Conservation (phyloP, 2,329 filamentous ascomycete genomes). For the Bretziella fagacearum region DNA sequence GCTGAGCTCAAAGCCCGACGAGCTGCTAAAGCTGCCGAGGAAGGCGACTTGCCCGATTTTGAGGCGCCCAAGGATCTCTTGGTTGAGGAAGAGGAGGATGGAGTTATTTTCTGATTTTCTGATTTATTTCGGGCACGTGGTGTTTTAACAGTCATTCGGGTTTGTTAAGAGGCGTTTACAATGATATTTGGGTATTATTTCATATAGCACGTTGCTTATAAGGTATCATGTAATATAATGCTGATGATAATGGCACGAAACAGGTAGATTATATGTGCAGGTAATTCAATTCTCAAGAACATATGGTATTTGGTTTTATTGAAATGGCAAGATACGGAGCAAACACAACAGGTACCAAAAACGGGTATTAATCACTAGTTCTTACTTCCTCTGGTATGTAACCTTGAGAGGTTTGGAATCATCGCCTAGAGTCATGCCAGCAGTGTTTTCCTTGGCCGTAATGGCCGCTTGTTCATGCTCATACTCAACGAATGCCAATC, state of each 20-base stretch:
- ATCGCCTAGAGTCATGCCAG: slow-evolving; percentile 60
- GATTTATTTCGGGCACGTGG: background rate
- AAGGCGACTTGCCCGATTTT: slow-evolving; percentile 27
- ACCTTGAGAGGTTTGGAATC: slow-evolving; percentile 62
- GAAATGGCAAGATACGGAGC: background rate
- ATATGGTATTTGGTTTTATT: no score
- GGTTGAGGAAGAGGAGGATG: slow-evolving; percentile 60
- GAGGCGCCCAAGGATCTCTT: slow-evolving; percentile 46
- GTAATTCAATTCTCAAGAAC: background rate
- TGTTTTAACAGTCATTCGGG: background rate
- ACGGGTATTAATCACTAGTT: background rate
- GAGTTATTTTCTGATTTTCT: slow-evolving; percentile 58
- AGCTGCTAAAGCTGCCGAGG: slow-evolving; percentile 28
- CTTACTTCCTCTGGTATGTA: slow-evolving; percentile 80
- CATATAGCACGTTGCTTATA: background rate
- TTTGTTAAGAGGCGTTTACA: background rate
- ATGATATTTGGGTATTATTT: background rate
- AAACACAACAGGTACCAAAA: background rate
- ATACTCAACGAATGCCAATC: slow-evolving; percentile 95
- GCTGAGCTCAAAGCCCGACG: slow-evolving; percentile 61
- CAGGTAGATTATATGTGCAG: background rate
- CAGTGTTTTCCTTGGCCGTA: slow-evolving; percentile 81
- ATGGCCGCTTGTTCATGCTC: slow-evolving; percentile 80
- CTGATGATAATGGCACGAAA: background rate
- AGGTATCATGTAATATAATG: background rate